A percentile compares a stretch with the other conserved stretches of the same genome.
Conservation (phyloP, 345 rosid genomes). For the Passiflora organensis region DNA sequence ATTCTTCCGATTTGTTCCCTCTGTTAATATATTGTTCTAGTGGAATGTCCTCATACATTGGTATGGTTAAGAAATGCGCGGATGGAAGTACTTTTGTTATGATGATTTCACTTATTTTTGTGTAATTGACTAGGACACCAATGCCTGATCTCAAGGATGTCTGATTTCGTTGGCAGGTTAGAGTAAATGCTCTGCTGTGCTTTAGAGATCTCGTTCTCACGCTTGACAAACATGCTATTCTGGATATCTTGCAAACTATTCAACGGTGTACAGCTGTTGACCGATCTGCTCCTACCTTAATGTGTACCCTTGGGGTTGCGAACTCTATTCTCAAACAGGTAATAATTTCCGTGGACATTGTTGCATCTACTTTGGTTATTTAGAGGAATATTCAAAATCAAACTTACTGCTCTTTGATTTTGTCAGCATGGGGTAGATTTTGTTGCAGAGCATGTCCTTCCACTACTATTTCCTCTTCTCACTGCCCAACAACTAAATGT, state of each 20-base stretch:
- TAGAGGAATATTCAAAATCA: neutral
- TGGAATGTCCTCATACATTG: too few species aligned
- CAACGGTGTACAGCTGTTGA: constrained; percentile 95
- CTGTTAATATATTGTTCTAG: too few species aligned
- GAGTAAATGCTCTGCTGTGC: constrained; percentile 92
- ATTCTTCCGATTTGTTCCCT: too few species aligned
- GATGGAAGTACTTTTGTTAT: too few species aligned
- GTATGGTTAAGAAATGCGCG: too few species aligned
- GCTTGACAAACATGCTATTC: constrained; percentile 68
- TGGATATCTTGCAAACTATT: constrained; percentile 76
- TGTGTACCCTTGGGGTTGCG: constrained; percentile 95
- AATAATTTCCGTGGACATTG: neutral
- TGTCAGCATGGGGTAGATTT: constrained; percentile 85
- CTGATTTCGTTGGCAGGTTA: constrained; percentile 51
- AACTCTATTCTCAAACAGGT: constrained; percentile 88
- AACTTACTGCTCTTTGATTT: constrained; percentile 5
- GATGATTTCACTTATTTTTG: too few species aligned
- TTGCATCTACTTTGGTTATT: neutral
- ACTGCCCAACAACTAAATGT: constrained; percentile 84
- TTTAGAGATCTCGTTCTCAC: constrained; percentile 64
- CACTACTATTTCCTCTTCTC: constrained; percentile 78
- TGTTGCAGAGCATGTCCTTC: constrained; percentile 81
- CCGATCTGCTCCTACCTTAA: constrained; percentile 90
- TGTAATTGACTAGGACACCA: neutral
- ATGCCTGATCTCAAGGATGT: constrained; percentile 11